phyloP scores from a whole-genome alignment of 805 yeast genomes.

The Pichia manshurica region DNA sequence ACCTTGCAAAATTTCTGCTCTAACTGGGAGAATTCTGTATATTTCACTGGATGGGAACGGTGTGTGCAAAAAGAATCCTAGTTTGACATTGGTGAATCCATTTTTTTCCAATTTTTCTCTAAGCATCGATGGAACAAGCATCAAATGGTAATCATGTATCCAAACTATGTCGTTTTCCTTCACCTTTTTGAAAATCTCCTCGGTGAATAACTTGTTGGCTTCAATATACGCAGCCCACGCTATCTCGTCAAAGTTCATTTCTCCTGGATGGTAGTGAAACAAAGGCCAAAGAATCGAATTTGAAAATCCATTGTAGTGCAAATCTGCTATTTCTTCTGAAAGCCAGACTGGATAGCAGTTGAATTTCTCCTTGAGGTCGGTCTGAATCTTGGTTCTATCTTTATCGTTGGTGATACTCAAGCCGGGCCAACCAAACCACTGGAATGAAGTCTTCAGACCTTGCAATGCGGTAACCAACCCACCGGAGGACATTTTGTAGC shows the following conservation, averaged over 20 bases:
- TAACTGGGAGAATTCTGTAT: conserved; percentile 90
- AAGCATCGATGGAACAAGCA: conserved; percentile 88
- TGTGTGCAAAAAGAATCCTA: conserved; percentile 94
- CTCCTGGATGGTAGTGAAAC: conserved; percentile 98
- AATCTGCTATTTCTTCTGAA: conserved; percentile 84
- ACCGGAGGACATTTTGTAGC: conserved; percentile 91
- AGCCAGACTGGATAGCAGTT: conserved; percentile 87
- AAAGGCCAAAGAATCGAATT: conserved; percentile 96
- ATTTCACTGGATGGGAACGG: conserved; percentile 98
- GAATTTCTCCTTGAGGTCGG: conserved; percentile 69
- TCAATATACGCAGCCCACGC: conserved; percentile 98
- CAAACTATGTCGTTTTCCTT: conserved; percentile 85
- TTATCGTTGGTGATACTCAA: conserved; percentile 68
- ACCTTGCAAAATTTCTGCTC: conserved; percentile 87
- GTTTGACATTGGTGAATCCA: conserved; percentile 49
- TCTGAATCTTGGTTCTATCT: conserved; percentile 63
- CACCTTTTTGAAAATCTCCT: conserved; percentile 60
- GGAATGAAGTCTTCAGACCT: conserved; percentile 83
- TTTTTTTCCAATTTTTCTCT: conserved; percentile 51
- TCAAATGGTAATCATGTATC: conserved; percentile 97
- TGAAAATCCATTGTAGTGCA: conserved; percentile 94
- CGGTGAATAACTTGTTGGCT: conserved; percentile 81
- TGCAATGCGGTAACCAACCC: conserved; percentile 95
- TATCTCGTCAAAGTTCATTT: conserved; percentile 93
- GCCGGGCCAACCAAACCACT: conserved; percentile 99